A percentile compares a stretch with the other conserved stretches of the same genome.
These are phyloP conservation scores for Diospyros kaki DNA, from an alignment of 148 eudicot genomes.

Conservation along the genomic window DNA sequence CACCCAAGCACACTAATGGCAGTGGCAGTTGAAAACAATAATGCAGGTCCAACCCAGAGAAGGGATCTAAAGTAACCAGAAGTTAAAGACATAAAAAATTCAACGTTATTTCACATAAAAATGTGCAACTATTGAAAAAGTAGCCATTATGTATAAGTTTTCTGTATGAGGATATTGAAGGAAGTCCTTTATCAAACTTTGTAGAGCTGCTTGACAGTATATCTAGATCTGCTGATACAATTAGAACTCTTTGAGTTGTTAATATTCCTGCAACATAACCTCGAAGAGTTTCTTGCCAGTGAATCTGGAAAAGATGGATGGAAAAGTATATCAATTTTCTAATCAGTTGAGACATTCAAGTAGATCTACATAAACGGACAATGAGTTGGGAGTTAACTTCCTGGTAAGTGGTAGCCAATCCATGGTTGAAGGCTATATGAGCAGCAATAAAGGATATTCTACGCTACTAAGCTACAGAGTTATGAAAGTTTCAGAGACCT, in stretches of 20 bases:
- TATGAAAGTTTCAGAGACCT: neutral
- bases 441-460: neutral
- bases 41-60: constrained; percentile 97
- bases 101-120: neutral
- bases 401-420: neutral
- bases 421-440: neutral
- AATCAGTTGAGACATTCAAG: neutral
- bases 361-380: constrained; percentile 3
- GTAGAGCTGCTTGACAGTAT: constrained; percentile 74
- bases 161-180: constrained; percentile 78
- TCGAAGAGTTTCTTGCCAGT: constrained; percentile 98
- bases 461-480: neutral
- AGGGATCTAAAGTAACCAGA: constrained; percentile 79
- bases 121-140: constrained; percentile 10
- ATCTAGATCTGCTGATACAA: constrained; percentile 86
- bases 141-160: neutral
- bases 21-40: constrained; percentile 88
- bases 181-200: constrained; percentile 92
- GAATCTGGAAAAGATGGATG: constrained; percentile 50
- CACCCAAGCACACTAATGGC: constrained; percentile 87
- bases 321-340: neutral
- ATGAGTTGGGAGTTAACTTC: neutral
- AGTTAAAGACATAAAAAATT: constrained; percentile 47
- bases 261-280: constrained; percentile 92
- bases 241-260: constrained; percentile 84